Percentiles rank a stretch among this genome's conserved stretches.
phyloP scores from a whole-genome alignment of 768 basidiomycete genomes.

The Kondoa subrosea region DNA sequence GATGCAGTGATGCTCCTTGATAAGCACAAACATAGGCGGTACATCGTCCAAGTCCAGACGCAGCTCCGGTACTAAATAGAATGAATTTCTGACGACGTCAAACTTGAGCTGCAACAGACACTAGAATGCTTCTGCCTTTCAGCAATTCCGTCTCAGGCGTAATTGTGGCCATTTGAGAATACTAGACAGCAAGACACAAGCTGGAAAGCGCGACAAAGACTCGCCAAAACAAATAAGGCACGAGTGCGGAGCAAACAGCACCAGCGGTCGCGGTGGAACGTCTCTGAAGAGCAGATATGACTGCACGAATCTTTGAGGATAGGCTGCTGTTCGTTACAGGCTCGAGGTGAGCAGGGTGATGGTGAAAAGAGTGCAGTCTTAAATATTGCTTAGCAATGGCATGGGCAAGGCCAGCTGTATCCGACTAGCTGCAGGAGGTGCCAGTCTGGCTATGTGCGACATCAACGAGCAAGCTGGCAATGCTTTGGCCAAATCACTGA shows the following conservation, averaged over 20 bases:
- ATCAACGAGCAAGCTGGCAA: constrained; percentile 10
- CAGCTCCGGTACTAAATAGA: constrained; percentile 10
- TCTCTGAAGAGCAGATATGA: no score
- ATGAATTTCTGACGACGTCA: background rate
- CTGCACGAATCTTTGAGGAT: no score
- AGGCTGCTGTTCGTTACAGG: constrained; percentile 4
- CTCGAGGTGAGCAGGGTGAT: background rate
- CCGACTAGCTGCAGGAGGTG: constrained; percentile 13
- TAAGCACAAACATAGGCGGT: constrained; percentile 13
- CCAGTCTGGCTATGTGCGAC: constrained; percentile 10
- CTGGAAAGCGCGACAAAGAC: no score
- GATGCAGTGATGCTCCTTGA: constrained; percentile 10
- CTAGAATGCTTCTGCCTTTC: constrained; percentile 14
- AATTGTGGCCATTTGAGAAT: constrained; percentile 7
- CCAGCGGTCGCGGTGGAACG: no score
- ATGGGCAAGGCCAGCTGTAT: constrained; percentile 9
- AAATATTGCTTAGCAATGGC: constrained; percentile 12
- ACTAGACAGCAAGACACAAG: no score
- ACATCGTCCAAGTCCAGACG: constrained; percentile 12
- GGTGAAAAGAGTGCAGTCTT: background rate
- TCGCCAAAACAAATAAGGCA: no score
- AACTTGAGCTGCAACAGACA: constrained; percentile 6
- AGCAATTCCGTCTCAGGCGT: constrained; percentile 13
- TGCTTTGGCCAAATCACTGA: background rate
- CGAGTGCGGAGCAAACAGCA: no score